Base-by-base conservation (phyloP, 2,329 filamentous ascomycete genomes). In the Trichoderma sp. region DNA sequence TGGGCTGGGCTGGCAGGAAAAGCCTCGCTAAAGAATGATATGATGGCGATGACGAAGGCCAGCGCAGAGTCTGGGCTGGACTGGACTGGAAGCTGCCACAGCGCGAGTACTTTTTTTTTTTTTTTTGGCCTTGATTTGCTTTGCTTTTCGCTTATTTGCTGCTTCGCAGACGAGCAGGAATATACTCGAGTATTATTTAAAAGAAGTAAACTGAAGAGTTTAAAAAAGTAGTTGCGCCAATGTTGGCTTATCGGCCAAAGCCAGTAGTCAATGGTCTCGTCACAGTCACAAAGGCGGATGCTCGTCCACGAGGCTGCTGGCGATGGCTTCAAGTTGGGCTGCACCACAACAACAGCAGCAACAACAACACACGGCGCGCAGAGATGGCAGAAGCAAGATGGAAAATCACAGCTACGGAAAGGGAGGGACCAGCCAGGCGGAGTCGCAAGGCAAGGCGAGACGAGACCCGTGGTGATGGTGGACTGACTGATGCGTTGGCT, bases 401-500 rank as follows among this genome's bases (percentile, higher is more conserved):
- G 20, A 20, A 53, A 68, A 61, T 32, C 47, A 23, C 47, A 43
- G 57, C 53, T 39, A 65, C 64, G 61, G 39, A 64, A 47, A 59
- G 64, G 47, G 62, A 68, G 71, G 55, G 47, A 65, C 63, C 63
- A 66, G 43, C 61, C 50, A 57, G 50, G 64, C 50, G 50, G 57
- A 67, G 34, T 47, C 55, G 39, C 15, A 43, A 43, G 39, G 43
- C 39, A 55, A 26, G 28, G 64, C 55, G 26, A 68, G 70, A 30
- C 64, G 50, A 59, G 53, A 68, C 63, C 62, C 57, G 71, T 66
- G 61, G 72, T 71, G 69, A 74, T 75, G 74, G 74, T 73, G 69
- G 64, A 74, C 64, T 74, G 71, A 59, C 32, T 59, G 57, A 73
- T 76, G 74, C 71, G 71, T 70, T 72, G 71, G 71, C 71, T 63